Evolutionary conservation across 2,329 filamentous ascomycete species (phyloP).

Genomic region (Hypoxylon sp.): DNA sequence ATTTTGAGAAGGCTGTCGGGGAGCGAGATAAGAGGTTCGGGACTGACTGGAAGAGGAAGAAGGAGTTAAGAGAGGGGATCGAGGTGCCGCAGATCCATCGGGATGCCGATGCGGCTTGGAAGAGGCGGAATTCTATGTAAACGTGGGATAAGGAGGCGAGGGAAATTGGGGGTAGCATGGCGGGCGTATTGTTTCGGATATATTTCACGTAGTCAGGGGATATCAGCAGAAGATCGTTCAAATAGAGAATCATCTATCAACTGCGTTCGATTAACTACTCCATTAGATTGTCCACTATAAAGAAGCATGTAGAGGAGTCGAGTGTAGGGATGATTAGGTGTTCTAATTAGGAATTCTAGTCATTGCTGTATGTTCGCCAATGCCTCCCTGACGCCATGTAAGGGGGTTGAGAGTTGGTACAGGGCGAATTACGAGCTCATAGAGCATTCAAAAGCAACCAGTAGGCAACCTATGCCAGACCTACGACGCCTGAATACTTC

Average conservation of each 20-base stretch:
- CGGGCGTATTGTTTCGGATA: too few relatives aligned
- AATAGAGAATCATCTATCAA: neutral
- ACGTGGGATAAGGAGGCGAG: neutral
- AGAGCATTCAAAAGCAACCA: slow-evolving; percentile 11
- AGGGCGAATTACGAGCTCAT: neutral
- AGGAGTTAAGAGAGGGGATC: slow-evolving; percentile 57
- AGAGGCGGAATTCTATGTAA: slow-evolving; percentile 45
- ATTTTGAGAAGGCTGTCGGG: slow-evolving; percentile 58
- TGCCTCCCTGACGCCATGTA: slow-evolving; percentile 1
- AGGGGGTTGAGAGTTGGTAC: neutral
- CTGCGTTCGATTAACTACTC: neutral
- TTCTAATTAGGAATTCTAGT: slow-evolving; percentile 25
- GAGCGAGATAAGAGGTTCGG: slow-evolving; percentile 62
- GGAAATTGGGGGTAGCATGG: neutral
- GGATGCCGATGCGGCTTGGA: slow-evolving; percentile 48
- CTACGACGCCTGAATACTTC: neutral
- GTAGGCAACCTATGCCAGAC: slow-evolving; percentile 10
- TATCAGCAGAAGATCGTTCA: neutral
- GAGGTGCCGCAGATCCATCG: slow-evolving; percentile 56
- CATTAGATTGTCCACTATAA: slow-evolving; percentile 2
- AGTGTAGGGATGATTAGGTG: slow-evolving; percentile 19
- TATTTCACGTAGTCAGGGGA: too few relatives aligned
- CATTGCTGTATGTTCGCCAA: slow-evolving; percentile 24
- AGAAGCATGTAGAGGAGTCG: slow-evolving; percentile 5
- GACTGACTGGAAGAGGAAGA: slow-evolving; percentile 59